A percentile compares a stretch with the other conserved stretches of the same genome.
Conservation (phyloP, 1,284 basidiomycete species). For the Cryptococcus maquisensis region DNA sequence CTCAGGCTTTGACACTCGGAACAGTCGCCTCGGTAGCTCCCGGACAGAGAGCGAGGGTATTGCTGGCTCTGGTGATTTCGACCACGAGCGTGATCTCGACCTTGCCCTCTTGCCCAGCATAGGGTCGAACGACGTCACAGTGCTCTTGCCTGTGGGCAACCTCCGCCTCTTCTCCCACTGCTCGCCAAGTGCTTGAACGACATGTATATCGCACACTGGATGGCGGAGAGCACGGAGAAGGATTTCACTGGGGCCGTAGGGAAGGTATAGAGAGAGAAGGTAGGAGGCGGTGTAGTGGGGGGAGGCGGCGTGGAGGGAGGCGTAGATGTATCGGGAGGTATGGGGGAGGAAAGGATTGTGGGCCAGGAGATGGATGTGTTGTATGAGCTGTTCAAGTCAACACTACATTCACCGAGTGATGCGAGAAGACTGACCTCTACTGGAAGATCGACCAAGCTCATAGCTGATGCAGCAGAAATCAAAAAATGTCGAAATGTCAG, state of each 20-base stretch:
- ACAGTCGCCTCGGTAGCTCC: conserved; percentile 43
- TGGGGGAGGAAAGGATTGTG: conserved; percentile 60
- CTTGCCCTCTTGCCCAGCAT: neutral
- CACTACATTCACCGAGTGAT: neutral
- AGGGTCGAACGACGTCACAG: too few species aligned
- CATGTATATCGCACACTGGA: conserved; percentile 30
- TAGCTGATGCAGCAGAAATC: neutral
- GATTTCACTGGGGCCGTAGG: conserved; percentile 17
- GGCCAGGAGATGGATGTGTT: conserved; percentile 65
- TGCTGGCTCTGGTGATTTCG: neutral
- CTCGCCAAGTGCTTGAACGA: conserved; percentile 26
- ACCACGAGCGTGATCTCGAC: neutral
- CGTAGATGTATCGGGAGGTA: conserved; percentile 55
- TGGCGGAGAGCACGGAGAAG: conserved; percentile 29
- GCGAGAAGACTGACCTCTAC: neutral
- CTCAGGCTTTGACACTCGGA: conserved; percentile 17
- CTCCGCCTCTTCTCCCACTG: conserved; percentile 31
- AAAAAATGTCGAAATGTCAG: neutral
- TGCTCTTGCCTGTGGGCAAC: neutral
- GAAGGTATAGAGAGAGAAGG: conserved; percentile 30
- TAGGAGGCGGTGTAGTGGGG: conserved; percentile 28
- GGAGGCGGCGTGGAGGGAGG: conserved; percentile 51
- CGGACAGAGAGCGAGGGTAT: conserved; percentile 17
- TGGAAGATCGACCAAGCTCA: neutral
- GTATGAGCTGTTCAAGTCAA: conserved; percentile 57